These are phyloP conservation scores for Apiospora rasikravindrae DNA, from an alignment of 2,329 filamentous ascomycete genomes.

Conservation along the genomic window DNA sequence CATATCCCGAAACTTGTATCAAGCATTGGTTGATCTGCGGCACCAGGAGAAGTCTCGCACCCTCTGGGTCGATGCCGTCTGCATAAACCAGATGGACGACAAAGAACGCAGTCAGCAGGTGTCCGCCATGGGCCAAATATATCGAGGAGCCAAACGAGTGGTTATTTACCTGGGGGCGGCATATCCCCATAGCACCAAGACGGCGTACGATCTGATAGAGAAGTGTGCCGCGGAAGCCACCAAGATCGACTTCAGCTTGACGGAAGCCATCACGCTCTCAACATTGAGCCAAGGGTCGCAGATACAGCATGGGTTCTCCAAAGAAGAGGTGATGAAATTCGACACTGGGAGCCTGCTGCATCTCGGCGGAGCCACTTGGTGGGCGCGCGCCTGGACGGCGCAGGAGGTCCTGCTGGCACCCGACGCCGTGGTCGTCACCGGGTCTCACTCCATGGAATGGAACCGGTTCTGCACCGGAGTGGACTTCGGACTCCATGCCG, in stretches of 20 bases:
- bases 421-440: slow-evolving; percentile 21
- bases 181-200: not conserved
- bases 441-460: slow-evolving; percentile 22
- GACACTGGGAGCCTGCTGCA: slow-evolving; percentile 12
- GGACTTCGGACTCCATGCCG: slow-evolving; percentile 21
- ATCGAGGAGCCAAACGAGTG: slow-evolving; percentile 3
- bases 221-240: not conserved
- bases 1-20: not conserved
- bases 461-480: slow-evolving; percentile 21
- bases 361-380: slow-evolving; percentile 20
- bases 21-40: slow-evolving; percentile 4
- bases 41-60: not conserved
- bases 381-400: slow-evolving; percentile 25
- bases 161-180: slow-evolving; percentile 21
- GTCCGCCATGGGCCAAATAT: slow-evolving; percentile 23
- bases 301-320: not conserved
- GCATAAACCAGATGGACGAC: slow-evolving; percentile 23
- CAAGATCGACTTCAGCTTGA: not conserved
- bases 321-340: not conserved
- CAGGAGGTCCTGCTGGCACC: slow-evolving; percentile 25
- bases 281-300: slow-evolving; percentile 3
- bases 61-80: slow-evolving; percentile 27
- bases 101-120: slow-evolving; percentile 22
- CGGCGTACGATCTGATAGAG: slow-evolving; percentile 5
- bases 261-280: not conserved